Percentiles rank a stretch among this genome's conserved stretches.
Conservation (phyloP, 371 early-diverging fungal genomes). For the Saksenaea oblongispora region DNA sequence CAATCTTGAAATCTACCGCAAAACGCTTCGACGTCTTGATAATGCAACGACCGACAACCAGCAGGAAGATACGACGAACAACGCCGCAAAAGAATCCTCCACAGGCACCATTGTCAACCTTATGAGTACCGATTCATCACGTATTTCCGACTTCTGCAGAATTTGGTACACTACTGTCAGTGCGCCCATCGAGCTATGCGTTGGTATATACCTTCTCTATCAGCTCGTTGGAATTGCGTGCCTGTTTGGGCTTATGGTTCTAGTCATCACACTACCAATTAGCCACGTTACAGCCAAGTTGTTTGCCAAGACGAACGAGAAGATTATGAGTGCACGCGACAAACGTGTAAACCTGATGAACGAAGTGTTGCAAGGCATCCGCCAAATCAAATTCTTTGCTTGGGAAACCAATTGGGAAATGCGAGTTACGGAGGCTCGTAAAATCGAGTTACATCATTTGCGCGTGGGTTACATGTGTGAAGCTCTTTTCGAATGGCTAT, state of each 20-base stretch:
- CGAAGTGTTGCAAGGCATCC: constrained; percentile 65
- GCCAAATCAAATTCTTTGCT: constrained; percentile 75
- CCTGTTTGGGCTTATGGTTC: constrained; percentile 64
- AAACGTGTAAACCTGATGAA: constrained; percentile 56
- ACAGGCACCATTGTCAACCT: constrained; percentile 83
- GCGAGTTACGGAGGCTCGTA: constrained; percentile 47
- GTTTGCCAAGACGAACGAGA: constrained; percentile 52
- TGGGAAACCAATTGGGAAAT: constrained; percentile 54
- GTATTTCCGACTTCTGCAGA: constrained; percentile 60
- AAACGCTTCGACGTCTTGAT: constrained; percentile 54
- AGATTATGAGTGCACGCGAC: constrained; percentile 56
- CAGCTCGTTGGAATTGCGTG: constrained; percentile 67
- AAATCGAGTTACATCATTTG: constrained; percentile 52
- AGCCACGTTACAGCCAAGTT: constrained; percentile 56
- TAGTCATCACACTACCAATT: constrained; percentile 53
- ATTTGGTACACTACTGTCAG: constrained; percentile 56
- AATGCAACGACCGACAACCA: constrained; percentile 29
- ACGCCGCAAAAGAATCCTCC: constrained; percentile 38
- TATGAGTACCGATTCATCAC: constrained; percentile 81
- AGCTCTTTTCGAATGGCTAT: constrained; percentile 30
- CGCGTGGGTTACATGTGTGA: constrained; percentile 32
- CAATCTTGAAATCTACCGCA: constrained; percentile 61
- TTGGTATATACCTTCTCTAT: constrained; percentile 67
- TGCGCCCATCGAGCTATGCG: constrained; percentile 55
- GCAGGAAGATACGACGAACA: constrained; percentile 15